Evolutionary conservation across 2,329 filamentous ascomycete species (phyloP), one percentile per base, ranked within the genome.

Genomic region (Pseudogymnoascus sp.): DNA sequence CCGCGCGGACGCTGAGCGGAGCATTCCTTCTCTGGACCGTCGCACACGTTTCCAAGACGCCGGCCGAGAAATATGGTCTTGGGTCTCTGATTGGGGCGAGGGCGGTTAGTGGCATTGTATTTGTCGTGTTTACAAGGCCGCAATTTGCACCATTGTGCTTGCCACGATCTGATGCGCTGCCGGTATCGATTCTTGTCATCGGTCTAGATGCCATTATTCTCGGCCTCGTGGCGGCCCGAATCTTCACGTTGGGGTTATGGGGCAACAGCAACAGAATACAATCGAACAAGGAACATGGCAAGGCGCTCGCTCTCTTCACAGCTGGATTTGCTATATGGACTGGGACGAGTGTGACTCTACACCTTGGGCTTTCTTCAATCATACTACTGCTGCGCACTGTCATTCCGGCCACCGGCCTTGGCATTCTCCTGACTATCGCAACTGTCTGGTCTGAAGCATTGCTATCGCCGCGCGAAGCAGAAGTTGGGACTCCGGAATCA

Each of bases 1-100:
- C 71, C 26, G 71, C 71, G 35, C 67, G 72, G 61, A 67, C 72
- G 11, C 64, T 65, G 35, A 60, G 74, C 21, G 71, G 72, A 64
- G 71, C 73, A 35, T 74, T 73, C 61, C 59, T 74, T n/a, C 61
- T 74, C 38, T 74, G 72, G 73, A 68, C 70, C 4, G 63, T 72
- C 38, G 69, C 66, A 33, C 68, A 72, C 35, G 69, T 67, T 42
- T 69, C 65, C 21, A 72, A 70, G 60, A 62, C 70, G 44, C 70
- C 70, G 5, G 60, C 64, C 7, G 67, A 67, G 61, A 65, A 67
- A 61, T 64, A 71, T 53, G 63, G 71, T 38, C 60, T 74, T 19
- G 72, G 73, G 53, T 68, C 65, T 38, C 61, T 73, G 29, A 63
- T 74, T 31, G 65, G 61, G 10, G 13, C 70, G 7, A 69, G 73